These are phyloP conservation scores for Jamesozyma piceae DNA, from an alignment of 805 yeast genomes.

Conservation along the genomic window DNA sequence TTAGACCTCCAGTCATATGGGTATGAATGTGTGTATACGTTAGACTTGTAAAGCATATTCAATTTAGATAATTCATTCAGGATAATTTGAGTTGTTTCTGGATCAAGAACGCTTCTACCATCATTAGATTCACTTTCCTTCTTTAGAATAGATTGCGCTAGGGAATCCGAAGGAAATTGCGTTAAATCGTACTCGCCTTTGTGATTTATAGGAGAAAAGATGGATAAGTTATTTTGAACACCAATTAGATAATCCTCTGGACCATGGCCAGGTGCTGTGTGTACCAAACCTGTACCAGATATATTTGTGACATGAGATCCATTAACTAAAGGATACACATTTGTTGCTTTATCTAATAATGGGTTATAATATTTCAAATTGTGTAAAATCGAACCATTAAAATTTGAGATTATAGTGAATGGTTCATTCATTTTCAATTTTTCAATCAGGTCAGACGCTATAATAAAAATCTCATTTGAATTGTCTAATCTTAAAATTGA, in stretches of 20 bases:
- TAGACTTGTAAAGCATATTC: slow-evolving; percentile 39
- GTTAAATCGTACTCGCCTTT: slow-evolving; percentile 55
- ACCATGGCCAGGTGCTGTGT: slow-evolving; percentile 97
- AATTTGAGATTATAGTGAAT: slow-evolving; percentile 14
- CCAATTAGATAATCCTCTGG: slow-evolving; percentile 81
- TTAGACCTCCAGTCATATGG: slow-evolving; percentile 98
- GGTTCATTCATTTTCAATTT: slow-evolving; percentile 23
- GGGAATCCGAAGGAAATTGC: slow-evolving; percentile 28
- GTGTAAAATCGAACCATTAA: slow-evolving; percentile 38
- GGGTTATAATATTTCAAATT: slow-evolving; percentile 48
- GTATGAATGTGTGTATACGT: slow-evolving; percentile 66
- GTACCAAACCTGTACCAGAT: slow-evolving; percentile 94
- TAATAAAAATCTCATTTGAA: slow-evolving; percentile 41
- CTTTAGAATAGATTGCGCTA: slow-evolving; percentile 5
- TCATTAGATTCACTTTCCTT: slow-evolving; percentile 5
- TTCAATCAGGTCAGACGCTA: slow-evolving; percentile 43
- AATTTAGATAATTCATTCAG: slow-evolving; percentile 35
- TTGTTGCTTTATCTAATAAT: slow-evolving; percentile 32
- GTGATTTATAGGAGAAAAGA: slow-evolving; percentile 72
- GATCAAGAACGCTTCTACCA: slow-evolving; percentile 51
- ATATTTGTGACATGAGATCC: slow-evolving; percentile 73
- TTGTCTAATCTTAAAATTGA: slow-evolving; percentile 34
- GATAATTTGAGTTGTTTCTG: slow-evolving; percentile 44
- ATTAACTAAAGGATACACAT: slow-evolving; percentile 46
- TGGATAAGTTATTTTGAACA: slow-evolving; percentile 41